phyloP scores from a whole-genome alignment of 116 monocot species.

The Dioscorea cayenensis region DNA sequence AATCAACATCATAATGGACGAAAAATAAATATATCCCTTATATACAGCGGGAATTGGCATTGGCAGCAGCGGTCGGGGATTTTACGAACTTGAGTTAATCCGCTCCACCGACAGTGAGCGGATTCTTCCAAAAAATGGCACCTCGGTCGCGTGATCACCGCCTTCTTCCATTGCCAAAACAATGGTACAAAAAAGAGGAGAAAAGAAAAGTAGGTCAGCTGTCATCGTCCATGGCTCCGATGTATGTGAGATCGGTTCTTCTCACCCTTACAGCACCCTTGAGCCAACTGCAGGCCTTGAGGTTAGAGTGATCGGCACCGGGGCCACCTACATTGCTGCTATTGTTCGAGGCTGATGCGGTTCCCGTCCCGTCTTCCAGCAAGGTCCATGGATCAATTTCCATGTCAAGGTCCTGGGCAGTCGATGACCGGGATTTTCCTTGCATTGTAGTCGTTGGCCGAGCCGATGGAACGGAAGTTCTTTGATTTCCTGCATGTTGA shows the following conservation, averaged over 20 bases:
- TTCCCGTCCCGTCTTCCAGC: constrained; percentile 83
- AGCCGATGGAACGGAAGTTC: constrained; percentile 12
- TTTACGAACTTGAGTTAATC: neutral
- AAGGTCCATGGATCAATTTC: constrained; percentile 95
- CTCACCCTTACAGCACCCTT: constrained; percentile 91
- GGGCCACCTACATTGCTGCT: constrained; percentile 23
- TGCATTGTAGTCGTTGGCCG: constrained; percentile 31
- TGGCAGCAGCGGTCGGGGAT: constrained; percentile 20
- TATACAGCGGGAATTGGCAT: neutral
- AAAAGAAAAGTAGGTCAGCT: constrained; percentile 51
- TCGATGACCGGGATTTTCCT: constrained; percentile 33
- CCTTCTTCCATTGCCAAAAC: constrained; percentile 4
- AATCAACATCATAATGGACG: constrained; percentile 7
- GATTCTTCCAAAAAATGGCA: neutral
- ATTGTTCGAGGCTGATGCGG: constrained; percentile 23
- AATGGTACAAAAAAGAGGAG: constrained; percentile 15
- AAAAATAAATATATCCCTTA: constrained; percentile 27
- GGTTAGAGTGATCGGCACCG: constrained; percentile 70
- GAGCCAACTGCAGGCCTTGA: constrained; percentile 91
- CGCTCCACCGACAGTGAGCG: neutral
- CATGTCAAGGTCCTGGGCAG: constrained; percentile 43
- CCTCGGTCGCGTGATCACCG: neutral
- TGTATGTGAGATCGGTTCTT: constrained; percentile 90
- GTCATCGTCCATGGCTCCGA: constrained; percentile 80
- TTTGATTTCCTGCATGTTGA: constrained; percentile 23